Evolutionary conservation across 139 green algal genomes (phyloP), one percentile per base, ranked within the genome.

Genomic region (Chlorella ohadii): DNA sequence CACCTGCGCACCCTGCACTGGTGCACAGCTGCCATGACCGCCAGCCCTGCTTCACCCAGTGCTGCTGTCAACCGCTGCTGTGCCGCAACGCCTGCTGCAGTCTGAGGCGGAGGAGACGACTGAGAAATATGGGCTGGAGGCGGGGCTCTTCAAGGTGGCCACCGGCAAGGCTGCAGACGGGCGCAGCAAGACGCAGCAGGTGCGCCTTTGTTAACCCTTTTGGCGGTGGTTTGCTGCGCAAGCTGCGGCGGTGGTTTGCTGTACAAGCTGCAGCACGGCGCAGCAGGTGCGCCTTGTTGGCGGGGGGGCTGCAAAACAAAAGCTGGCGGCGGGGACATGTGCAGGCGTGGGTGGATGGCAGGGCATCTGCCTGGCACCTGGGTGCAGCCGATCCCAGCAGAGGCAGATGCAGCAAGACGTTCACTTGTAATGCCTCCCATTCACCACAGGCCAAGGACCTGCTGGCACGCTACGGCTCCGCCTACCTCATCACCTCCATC

Each of bases 401-500:
- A n/a, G n/a, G n/a, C n/a, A n/a, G n/a, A n/a, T n/a, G n/a, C n/a
- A n/a, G n/a, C n/a, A n/a, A n/a, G n/a, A n/a, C n/a, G n/a, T n/a
- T n/a, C n/a, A n/a, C n/a, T n/a, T n/a, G n/a, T n/a, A n/a, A n/a
- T n/a, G n/a, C n/a, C n/a, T n/a, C n/a, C n/a, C n/a, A n/a, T n/a
- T n/a, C n/a, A n/a, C 4, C n/a, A 3, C 88, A 95, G 83, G 96
- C 96, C 27, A 99, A 99, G 89, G 91, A 95, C 56, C 91, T 99
- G 76, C 90, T 99, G 41, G 90, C 93, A 31, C 87, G 93, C 28
- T 99, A 99, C 79, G 97, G 97, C 47, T 92, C 89, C 33, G 97
- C 97, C 17, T 99, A 99, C 90, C 91, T 99, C 13, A 85, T 98
- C 55, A 99, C 97, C 38, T 99, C 95, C 75, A 98, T 99, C 76